Percentiles rank a stretch among this genome's conserved stretches.
These are phyloP conservation scores for Ramularia endophylla DNA, from an alignment of 2,329 filamentous ascomycete genomes.

Conservation along the genomic window DNA sequence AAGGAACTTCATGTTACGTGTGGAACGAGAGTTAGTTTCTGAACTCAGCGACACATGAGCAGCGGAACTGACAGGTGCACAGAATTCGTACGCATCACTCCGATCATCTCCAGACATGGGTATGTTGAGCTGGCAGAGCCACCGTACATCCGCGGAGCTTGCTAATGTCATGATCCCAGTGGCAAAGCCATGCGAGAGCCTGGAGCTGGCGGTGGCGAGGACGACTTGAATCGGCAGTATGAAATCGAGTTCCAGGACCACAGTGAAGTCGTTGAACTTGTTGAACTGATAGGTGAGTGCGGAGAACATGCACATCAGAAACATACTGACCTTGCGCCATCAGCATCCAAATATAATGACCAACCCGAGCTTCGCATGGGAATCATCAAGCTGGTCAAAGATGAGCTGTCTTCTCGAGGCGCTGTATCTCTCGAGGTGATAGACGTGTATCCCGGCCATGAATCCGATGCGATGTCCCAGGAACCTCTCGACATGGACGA, in stretches of 20 bases:
- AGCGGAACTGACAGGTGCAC: constrained; percentile 23
- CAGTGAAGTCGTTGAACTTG: constrained; percentile 46
- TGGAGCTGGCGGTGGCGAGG: constrained; percentile 72
- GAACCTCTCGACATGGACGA: constrained; percentile 43
- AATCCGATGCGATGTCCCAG: constrained; percentile 23
- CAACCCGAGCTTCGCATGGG: constrained; percentile 29
- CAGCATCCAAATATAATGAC: constrained; percentile 34
- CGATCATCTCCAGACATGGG: constrained; percentile 60
- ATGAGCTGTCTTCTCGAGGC: constrained; percentile 13
- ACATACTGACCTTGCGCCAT: constrained; percentile 21
- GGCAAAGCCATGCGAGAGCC: constrained; percentile 64
- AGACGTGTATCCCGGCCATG: constrained; percentile 19
- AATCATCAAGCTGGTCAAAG: constrained; percentile 33
- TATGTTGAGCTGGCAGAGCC: not conserved
- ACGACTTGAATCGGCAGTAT: constrained; percentile 63
- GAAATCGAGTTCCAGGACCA: constrained; percentile 56
- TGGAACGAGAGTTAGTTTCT: constrained; percentile 33
- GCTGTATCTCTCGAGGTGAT: constrained; percentile 21
- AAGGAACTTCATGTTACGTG: constrained; percentile 55
- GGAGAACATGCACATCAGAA: no score
- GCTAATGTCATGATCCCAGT: constrained; percentile 22
- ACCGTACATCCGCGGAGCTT: not conserved
- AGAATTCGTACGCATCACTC: constrained; percentile 67
- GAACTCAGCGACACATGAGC: no score
- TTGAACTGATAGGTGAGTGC: constrained; percentile 34